Evolutionary conservation across 306 rosid genomes (phyloP), one percentile per base, ranked within the genome.

Genomic region (Cucumis hystrix): DNA sequence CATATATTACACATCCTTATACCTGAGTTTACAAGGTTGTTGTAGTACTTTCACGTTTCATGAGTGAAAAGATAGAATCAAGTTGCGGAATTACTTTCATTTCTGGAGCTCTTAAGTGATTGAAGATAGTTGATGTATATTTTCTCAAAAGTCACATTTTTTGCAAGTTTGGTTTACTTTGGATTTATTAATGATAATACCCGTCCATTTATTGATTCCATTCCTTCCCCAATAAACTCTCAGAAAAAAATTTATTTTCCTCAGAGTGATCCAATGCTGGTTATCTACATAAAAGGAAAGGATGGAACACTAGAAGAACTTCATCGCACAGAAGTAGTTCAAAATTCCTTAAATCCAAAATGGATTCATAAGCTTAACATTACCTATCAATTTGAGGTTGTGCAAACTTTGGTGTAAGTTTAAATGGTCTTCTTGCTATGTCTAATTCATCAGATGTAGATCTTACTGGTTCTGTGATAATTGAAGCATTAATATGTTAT

Each of bases 191-290:
- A 37, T 65, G 71, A 0, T 65, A 66, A 10, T 39, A 39, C 23
- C 72, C 28, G 15, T 17, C 72, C 17, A 39, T 37, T 25, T 35
- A 17, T 5, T 37, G 47, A 17, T 18, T 4, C 16, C 72, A 66
- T 76, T 43, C 77, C 76, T 83, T 62, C 20, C 70, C 52, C 17
- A 78, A 77, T 35, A 81, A 78, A 30, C 57, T 68, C 66, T 65
- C 18, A 76, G 57, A 5, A 10, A 10, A 57, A 65, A 33, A 67
- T 68, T 77, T 77, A 73, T 75, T 79, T 80, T 68, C 77, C 85
- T 79, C 83, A 96, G 99, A 96, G 98, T 67, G 99, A 96, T 86
- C 97, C 99, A 12, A 88, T 96, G 92, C 59, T 91, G 86, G 87
- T 96, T 82, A 82, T 86, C 81, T 92, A 91, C 80, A 23, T 86